Evolutionary conservation across 2,329 filamentous ascomycete species (phyloP).

Genomic region (Claviceps africana): DNA sequence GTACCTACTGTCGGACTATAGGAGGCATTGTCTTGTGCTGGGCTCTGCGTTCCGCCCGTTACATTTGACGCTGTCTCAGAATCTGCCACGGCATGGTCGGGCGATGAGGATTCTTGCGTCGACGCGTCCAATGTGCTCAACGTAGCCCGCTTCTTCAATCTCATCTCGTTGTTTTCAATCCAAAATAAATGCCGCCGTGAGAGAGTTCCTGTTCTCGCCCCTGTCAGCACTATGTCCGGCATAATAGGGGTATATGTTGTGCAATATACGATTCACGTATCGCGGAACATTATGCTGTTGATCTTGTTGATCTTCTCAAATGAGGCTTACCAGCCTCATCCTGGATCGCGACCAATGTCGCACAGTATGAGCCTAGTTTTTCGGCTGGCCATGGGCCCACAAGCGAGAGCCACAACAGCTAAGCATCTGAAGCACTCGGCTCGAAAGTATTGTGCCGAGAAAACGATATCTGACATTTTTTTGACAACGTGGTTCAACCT

Average conservation of each 20-base stretch:
- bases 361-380: background rate
- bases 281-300: background rate
- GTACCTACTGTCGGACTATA: background rate
- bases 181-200: background rate
- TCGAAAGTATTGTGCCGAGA: background rate
- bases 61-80: background rate
- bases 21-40: background rate
- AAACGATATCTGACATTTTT: background rate
- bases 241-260: background rate
- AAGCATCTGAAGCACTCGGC: background rate
- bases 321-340: background rate
- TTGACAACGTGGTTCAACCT: background rate
- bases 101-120: background rate
- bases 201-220: background rate
- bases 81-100: background rate
- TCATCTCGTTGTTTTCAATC: background rate
- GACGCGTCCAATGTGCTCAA: background rate
- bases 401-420: background rate
- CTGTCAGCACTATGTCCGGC: background rate
- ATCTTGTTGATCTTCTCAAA: background rate
- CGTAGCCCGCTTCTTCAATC: background rate
- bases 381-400: background rate
- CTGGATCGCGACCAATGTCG: background rate
- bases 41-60: background rate
- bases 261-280: background rate